Base-by-base conservation (phyloP, 2,329 filamentous ascomycete genomes). In the Juglanconis oblonga region DNA sequence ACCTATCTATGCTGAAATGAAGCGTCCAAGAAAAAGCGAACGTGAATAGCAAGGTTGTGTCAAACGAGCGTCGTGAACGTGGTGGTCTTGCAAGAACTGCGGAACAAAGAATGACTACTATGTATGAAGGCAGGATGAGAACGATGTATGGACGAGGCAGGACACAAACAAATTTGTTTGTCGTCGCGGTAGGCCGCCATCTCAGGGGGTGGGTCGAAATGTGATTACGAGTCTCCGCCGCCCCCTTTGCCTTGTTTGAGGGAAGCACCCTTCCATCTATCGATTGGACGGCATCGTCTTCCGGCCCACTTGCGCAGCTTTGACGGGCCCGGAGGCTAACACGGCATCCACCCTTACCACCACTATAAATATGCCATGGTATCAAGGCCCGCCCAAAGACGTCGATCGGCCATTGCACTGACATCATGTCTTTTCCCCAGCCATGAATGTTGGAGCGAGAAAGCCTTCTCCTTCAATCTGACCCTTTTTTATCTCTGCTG, bases 171-270 rank as follows among this genome's bases (percentile, higher is more conserved):
- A 40, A 57, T 50, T 51, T 38, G 55, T 50, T 33, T 50, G 36
- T 42, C 45, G 36, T 31, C 35, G 14, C 29, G 29, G 42, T n/a
- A 57, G 33, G 35, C 24, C 11, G 14, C 32, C 55, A 33, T 57
- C 24, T 57, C 36, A 50, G 55, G 55, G 55, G 55, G 55, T 51
- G 55, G 55, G 55, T 50, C 55, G 24, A n/a, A 40, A 24, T 24
- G n/a, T 50, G 55, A 57, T 57, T 57, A 57, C 55, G 47, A 57
- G 55, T 50, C 55, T 45, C 47, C 45, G 29, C 49, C 6, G 11
- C 7, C 55, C 36, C 36, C 45, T 50, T 50, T 50, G 45, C 55
- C 45, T 50, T 57, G 55, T 50, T 52, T 55, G 40, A 55, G 52
- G 42, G 47, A 35, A 14, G 7, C 7, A 45, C 17, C 29, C n/a